Base-by-base conservation (phyloP, 208 protist genomes). In the Hexamita inflata region DNA sequence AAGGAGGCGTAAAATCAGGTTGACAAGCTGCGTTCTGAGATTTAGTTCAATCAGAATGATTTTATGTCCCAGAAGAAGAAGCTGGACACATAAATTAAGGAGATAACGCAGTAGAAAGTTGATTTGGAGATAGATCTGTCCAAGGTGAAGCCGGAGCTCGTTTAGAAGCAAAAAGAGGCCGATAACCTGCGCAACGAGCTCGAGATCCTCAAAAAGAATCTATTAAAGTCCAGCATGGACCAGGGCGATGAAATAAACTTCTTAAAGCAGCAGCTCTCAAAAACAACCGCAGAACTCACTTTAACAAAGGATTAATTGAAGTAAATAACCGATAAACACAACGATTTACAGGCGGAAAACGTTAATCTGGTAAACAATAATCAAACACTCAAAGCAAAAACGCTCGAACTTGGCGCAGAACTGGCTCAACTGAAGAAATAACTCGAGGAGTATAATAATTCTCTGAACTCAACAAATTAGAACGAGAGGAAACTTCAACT, bases 401-500 rank as follows among this genome's bases (percentile, higher is more conserved):
- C 34, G 13, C 24, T 24, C 34, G 60, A 34, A n/a, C 60, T 66
- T 34, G 15, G 60, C n/a, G n/a, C n/a, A n/a, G 60, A 66, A 38
- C 15, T 66, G 30, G 19, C 15, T 24, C 60, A 30, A 24, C 15
- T 66, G 15, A 30, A 66, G 60, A 34, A 66, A 15, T 19, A 24
- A 15, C 60, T 38, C 13, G 13, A 15, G 15, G 34, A 66, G 60
- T 24, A 15, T 34, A 38, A 13, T n/a, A 30, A 7, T 4, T 45
- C 64, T 7, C 42, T 34, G 11, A 34, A 70, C 11, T 45, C 9
- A 9, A 42, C 64, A 11, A 45, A 7, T 9, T 7, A 70, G 40
- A 42, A n/a, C 38, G 64, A 70, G 40, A 2, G 64, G 64, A 70
- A 70, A 34, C 40, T 70, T 15, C 64, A 70, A 45, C n/a, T 70